Percentiles rank a stretch among this genome's conserved stretches.
Evolutionary conservation across 306 rosid species (phyloP).

Genomic region (Astragalus membranaceus): DNA sequence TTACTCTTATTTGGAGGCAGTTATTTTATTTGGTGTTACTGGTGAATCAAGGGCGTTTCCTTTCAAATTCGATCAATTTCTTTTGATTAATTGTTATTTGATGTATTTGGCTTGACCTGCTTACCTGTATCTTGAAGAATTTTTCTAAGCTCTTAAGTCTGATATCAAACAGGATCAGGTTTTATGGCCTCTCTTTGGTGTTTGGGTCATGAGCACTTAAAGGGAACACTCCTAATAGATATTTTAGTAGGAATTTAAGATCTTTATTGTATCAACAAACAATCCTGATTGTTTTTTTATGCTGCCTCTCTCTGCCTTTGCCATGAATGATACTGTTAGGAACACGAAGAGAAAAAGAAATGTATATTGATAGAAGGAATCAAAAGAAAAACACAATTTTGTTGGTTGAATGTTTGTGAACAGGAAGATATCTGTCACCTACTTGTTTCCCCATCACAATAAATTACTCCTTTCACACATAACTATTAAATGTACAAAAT

Average conservation of each 20-base stretch:
- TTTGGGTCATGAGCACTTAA: not conserved
- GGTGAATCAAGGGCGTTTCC: not conserved
- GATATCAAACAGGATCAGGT: not conserved
- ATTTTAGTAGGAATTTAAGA: not conserved
- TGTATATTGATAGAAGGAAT: not conserved
- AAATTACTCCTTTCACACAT: not conserved
- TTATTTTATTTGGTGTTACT: conserved; percentile 13
- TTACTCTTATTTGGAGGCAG: not conserved
- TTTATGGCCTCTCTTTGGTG: not conserved
- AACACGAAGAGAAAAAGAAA: not conserved
- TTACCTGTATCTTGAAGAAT: not conserved
- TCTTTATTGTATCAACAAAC: not conserved
- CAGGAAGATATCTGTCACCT: not conserved
- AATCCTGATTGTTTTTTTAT: not conserved
- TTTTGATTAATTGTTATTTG: not conserved
- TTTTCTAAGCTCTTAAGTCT: not conserved
- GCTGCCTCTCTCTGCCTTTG: not conserved
- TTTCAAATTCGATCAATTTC: not conserved
- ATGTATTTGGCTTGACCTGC: not conserved
- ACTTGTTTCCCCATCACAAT: not conserved
- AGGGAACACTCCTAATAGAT: not conserved
- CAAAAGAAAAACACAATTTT: not conserved
- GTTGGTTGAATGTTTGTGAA: not conserved
- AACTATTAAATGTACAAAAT: not conserved
- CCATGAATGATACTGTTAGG: not conserved